Conservation (phyloP, 768 basidiomycete genomes). For the Leucocoprinus birnbaumii region DNA sequence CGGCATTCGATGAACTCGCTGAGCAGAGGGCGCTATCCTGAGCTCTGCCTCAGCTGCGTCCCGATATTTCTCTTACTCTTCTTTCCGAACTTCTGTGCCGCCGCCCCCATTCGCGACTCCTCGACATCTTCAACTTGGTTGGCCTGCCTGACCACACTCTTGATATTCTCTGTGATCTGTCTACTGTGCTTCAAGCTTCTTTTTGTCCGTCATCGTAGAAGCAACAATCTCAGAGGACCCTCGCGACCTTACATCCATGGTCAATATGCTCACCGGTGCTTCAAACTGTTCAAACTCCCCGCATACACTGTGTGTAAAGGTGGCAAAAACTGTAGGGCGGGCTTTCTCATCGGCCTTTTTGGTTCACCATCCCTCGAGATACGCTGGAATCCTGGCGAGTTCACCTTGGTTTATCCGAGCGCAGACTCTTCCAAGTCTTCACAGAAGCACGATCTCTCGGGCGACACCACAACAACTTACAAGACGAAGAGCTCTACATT, state of each 20-base stretch:
- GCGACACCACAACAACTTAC: conserved; percentile 1
- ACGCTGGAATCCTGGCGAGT: conserved; percentile 19
- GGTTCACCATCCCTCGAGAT: conserved; percentile 46
- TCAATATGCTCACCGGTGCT: neutral
- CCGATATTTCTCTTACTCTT: neutral
- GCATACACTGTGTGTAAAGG: neutral
- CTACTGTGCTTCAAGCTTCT: conserved; percentile 3
- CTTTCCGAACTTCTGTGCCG: neutral
- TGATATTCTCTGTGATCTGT: conserved; percentile 5
- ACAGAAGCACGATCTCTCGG: neutral
- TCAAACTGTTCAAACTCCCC: neutral
- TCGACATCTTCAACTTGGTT: conserved; percentile 8
- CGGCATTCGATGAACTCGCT: neutral
- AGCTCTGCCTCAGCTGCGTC: neutral
- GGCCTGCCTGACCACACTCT: conserved; percentile 1
- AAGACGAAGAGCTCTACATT: neutral
- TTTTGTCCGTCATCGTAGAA: conserved; percentile 8
- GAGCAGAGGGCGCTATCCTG: neutral
- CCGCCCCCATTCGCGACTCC: conserved; percentile 7
- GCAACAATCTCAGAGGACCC: conserved; percentile 2
- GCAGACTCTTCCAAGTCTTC: neutral
- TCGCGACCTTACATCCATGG: neutral
- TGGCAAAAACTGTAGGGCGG: conserved; percentile 23
- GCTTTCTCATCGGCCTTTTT: conserved; percentile 40
- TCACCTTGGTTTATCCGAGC: conserved; percentile 10